These are phyloP conservation scores for Bacidia gigantensis DNA, from an alignment of 495 filamentous ascomycete species.

Conservation along the genomic window DNA sequence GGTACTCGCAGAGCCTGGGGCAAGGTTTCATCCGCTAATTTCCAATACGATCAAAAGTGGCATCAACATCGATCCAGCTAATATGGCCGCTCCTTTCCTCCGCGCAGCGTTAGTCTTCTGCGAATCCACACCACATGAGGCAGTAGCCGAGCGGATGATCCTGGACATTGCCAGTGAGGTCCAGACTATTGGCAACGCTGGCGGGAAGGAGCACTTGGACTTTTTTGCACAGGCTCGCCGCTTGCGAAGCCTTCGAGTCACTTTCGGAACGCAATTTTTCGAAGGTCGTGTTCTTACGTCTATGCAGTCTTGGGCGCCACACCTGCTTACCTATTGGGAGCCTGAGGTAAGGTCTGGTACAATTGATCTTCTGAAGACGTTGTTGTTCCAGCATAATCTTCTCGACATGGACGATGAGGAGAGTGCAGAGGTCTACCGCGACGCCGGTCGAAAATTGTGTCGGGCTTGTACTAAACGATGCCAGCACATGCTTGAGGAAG, in stretches of 20 bases:
- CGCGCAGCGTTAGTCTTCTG: conserved; percentile 38
- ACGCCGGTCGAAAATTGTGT: conserved; percentile 26
- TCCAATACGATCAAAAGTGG: conserved; percentile 37
- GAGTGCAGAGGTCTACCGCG: conserved; percentile 19
- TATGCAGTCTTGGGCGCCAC: conserved; percentile 52
- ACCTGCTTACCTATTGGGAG: conserved; percentile 51
- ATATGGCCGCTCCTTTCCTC: conserved; percentile 39
- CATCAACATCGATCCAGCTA: conserved; percentile 42
- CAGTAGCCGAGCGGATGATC: conserved; percentile 32
- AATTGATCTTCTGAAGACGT: conserved; percentile 39
- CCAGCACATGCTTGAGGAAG: conserved; percentile 12
- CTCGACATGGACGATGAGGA: conserved; percentile 22
- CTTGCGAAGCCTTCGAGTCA: conserved; percentile 28
- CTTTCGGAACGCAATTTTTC: conserved; percentile 25
- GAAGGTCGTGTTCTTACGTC: conserved; percentile 34
- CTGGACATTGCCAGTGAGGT: conserved; percentile 40
- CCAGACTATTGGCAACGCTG: conserved; percentile 39
- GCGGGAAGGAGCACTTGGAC: conserved; percentile 43
- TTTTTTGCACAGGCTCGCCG: conserved; percentile 40
- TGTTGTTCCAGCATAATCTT: conserved; percentile 36
- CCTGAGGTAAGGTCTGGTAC: conserved; percentile 37
- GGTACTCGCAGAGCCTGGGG: conserved; percentile 33
- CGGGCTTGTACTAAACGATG: conserved; percentile 26
- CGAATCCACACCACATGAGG: conserved; percentile 26
- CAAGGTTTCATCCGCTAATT: conserved; percentile 28